These are phyloP conservation scores for Phytophthora tentaculata DNA, from an alignment of 352 stramenopile genomes.

Conservation along the genomic window DNA sequence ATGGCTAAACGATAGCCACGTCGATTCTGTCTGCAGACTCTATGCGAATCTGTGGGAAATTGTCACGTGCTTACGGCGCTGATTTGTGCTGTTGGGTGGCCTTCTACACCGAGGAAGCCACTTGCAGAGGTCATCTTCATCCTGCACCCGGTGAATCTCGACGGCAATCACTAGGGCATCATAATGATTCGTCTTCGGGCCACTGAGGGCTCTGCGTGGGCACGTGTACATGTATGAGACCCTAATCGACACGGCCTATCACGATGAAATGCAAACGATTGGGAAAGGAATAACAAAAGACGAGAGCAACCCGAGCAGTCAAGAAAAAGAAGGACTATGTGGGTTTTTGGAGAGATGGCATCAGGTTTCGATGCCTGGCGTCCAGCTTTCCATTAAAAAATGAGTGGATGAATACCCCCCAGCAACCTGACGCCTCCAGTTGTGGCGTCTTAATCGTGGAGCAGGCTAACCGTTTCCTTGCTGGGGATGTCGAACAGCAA, in stretches of 20 bases:
- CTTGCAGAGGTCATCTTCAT: too few species aligned
- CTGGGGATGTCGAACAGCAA: neutral
- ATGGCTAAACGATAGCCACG: conserved; percentile 11
- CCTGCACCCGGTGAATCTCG: conserved; percentile 1
- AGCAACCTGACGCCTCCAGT: neutral
- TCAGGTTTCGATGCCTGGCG: too few species aligned
- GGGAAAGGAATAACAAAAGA: neutral
- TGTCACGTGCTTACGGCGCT: conserved; percentile 8
- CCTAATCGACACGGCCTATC: conserved; percentile 1
- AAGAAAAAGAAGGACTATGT: too few species aligned
- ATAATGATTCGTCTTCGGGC: conserved; percentile 2
- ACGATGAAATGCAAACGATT: neutral
- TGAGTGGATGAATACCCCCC: neutral
- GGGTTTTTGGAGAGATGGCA: too few species aligned
- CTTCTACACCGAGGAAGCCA: neutral
- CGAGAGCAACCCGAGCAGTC: neutral
- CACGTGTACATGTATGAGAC: conserved; percentile 17
- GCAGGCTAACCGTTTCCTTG: neutral
- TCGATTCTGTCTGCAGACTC: conserved; percentile 11
- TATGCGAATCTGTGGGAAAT: neutral
- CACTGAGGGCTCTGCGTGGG: neutral
- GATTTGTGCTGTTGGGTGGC: neutral
- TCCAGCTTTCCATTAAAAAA: too few species aligned
- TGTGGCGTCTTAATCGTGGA: neutral
- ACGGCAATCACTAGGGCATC: conserved; percentile 12